Conservation (phyloP, 768 basidiomycete species). For the Rhizopogon salebrosus region DNA sequence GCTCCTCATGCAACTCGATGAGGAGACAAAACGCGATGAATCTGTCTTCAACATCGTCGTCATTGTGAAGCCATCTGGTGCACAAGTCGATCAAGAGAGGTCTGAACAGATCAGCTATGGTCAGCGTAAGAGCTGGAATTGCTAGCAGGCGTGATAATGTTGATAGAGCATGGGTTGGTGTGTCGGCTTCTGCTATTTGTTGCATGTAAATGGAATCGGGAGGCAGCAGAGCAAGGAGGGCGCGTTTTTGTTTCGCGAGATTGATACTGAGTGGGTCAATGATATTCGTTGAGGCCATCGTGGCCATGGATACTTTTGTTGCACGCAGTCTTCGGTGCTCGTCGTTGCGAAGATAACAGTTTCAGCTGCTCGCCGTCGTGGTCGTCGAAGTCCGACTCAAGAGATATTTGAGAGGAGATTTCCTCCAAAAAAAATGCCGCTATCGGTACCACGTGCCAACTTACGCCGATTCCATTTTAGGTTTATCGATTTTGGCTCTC, state of each 20-base stretch:
- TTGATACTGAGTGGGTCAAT: conserved; percentile 59
- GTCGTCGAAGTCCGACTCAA: not conserved
- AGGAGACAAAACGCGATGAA: conserved; percentile 58
- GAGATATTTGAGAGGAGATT: not conserved
- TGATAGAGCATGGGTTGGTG: conserved; percentile 40
- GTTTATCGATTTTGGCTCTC: conserved; percentile 14
- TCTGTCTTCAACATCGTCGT: conserved; percentile 43
- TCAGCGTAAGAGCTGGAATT: conserved; percentile 54
- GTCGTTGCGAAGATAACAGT: not conserved
- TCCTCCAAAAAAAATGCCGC: not conserved
- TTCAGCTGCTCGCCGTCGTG: not conserved
- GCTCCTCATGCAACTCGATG: conserved; percentile 63
- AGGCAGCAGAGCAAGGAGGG: conserved; percentile 41
- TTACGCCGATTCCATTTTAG: conserved; percentile 6
- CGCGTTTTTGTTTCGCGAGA: conserved; percentile 46
- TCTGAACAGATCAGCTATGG: conserved; percentile 61
- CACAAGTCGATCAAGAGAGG: conserved; percentile 78
- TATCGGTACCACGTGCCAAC: conserved; percentile 19
- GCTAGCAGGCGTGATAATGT: conserved; percentile 58
- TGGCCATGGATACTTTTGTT: not conserved
- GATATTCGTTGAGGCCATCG: conserved; percentile 9
- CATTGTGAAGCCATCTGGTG: conserved; percentile 71
- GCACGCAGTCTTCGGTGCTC: not conserved
- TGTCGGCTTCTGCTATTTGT: conserved; percentile 34
- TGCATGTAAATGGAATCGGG: conserved; percentile 33